A percentile compares a stretch with the other conserved stretches of the same genome.
Conservation (phyloP, 202 grass and related monocot species). For the Elaeis oleifera region DNA sequence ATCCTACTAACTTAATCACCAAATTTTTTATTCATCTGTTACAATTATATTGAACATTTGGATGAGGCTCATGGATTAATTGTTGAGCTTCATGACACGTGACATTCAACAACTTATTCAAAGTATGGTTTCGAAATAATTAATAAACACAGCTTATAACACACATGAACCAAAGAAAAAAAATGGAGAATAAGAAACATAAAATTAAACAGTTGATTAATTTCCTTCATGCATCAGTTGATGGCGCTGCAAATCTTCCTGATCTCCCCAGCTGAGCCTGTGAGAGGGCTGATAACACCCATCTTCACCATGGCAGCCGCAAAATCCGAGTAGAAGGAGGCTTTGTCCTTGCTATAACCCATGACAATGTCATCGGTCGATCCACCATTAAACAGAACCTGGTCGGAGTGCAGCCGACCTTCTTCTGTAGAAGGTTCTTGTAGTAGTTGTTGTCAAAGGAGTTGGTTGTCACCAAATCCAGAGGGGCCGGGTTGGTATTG, state of each 20-base stretch:
- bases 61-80: too few relatives aligned
- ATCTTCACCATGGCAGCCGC: constrained; percentile 66
- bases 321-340: constrained; percentile 58
- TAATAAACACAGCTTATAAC: too few relatives aligned
- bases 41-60: too few relatives aligned
- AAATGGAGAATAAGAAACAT: too few relatives aligned
- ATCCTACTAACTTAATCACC: too few relatives aligned
- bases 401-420: constrained; percentile 83
- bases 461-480: constrained; percentile 54
- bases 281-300: constrained; percentile 56
- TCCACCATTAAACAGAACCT: constrained; percentile 57
- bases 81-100: too few relatives aligned
- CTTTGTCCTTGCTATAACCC: constrained; percentile 34
- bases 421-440: constrained; percentile 52
- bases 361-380: constrained; percentile 47
- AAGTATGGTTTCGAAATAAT: too few relatives aligned
- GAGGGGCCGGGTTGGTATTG: constrained; percentile 54
- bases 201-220: too few relatives aligned
- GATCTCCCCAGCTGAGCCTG: constrained; percentile 46
- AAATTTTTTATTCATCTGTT: too few relatives aligned
- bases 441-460: constrained; percentile 85
- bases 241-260: constrained; percentile 49
- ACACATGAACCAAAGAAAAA: too few relatives aligned
- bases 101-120: too few relatives aligned
- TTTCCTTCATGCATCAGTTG: constrained; percentile 25